phyloP scores from a whole-genome alignment of 2,329 filamentous ascomycete genomes.

The Fusarium piperis region DNA sequence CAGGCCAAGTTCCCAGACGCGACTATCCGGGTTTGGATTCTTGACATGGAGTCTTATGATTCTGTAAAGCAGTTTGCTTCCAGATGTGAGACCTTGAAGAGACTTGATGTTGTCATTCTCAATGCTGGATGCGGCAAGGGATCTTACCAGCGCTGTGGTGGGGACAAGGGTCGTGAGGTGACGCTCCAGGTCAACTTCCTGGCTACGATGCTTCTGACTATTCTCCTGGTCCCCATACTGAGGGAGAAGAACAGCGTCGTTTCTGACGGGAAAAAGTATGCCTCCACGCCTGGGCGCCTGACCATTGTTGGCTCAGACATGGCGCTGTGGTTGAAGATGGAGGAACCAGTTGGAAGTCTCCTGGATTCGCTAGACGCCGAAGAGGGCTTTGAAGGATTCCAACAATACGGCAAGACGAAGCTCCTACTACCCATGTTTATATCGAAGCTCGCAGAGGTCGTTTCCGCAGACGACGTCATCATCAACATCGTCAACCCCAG shows the following conservation, averaged over 20 bases:
- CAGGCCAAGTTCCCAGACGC: neutral
- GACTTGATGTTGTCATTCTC: neutral
- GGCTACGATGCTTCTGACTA: neutral
- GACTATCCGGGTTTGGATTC: slow-evolving; percentile 9
- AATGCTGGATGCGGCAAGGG: neutral
- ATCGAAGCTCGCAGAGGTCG: slow-evolving; percentile 1
- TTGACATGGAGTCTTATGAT: slow-evolving; percentile 13
- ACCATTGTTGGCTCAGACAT: slow-evolving; percentile 43
- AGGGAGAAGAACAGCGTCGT: neutral
- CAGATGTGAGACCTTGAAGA: neutral
- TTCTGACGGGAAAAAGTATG: slow-evolving; percentile 25
- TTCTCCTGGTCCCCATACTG: neutral
- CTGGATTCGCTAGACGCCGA: neutral
- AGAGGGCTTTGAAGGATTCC: neutral
- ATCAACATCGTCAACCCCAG: neutral
- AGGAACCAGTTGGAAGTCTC: slow-evolving; percentile 6
- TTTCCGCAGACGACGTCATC: neutral
- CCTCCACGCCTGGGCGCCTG: slow-evolving; percentile 34
- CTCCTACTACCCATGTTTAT: neutral
- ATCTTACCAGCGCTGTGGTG: neutral
- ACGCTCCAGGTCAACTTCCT: slow-evolving; percentile 8
- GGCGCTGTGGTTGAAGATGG: slow-evolving; percentile 28
- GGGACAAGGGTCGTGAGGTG: neutral
- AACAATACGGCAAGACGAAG: neutral
- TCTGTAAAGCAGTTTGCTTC: neutral